Base-by-base conservation (phyloP, 768 basidiomycete genomes). In the Termitomyces sp. region DNA sequence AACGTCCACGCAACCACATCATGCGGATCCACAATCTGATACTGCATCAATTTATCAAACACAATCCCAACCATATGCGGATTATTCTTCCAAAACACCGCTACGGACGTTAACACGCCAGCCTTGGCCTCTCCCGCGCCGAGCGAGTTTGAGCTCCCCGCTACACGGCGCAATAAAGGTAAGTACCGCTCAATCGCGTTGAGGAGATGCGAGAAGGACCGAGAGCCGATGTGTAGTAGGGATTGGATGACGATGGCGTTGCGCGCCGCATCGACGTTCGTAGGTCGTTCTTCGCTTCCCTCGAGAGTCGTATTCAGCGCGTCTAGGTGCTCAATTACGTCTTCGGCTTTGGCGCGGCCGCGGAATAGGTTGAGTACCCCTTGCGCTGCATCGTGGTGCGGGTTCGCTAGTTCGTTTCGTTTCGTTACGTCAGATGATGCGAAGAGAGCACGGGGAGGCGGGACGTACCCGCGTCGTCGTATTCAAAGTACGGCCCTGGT, bases 41-140 rank as follows among this genome's bases (percentile, higher is more conserved):
- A 99, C 68, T 98, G 96, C 85, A 98, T 90, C 54, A 98, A 76
- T 74, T 99, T 99, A 78, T 98, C 97, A 60, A 96, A 88, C 8
- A 98, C 94, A 67, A 99, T 94, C 16, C 81, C 79, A 47, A 94
- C 78, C 85, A 94, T 92, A 64, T 98, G 94, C 31, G 82, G 76
- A 66, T 90, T 93, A 64, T 85, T 72, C 61, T 79, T 80, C 95
- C 95, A 99, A 74, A 95, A 98, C 4, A 76, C 70, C 0, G 84
- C 83, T 0, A 88, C 83, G 2, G 86, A 81, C 14, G 77, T 77
- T 14, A 98, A 79, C 59, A 98, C 82, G 62, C 91, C 82, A 39
- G 74, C 76, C 67, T 88, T 83, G 60, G 87, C 83, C 64, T 88
- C 83, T 42, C 72, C 62, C 50, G 57, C 67, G 12, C 10, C 46